These are phyloP conservation scores for barrel medic (Medicago truncatula) DNA, from an alignment of 306 rosid species.

Conservation along the genomic window MtrunA17r5.0-ANR NC_053043.1:44374501-44375000, in stretches of 20 bases:
- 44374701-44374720: neutral
- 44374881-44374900: neutral
- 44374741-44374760: neutral
- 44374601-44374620: neutral
- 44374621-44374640: neutral
- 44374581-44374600: neutral
- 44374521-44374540: neutral
- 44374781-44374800: neutral
- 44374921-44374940: neutral
- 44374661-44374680: neutral
- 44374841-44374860: too few relatives aligned
- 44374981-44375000: neutral
- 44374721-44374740: neutral
- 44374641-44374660: neutral
- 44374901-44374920: neutral
- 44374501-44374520: too few relatives aligned
- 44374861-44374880: neutral
- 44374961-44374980: neutral
- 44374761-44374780: neutral
- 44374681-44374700: neutral
- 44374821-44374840: too few relatives aligned
- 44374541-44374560: neutral
- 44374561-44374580: neutral
- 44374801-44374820: too few relatives aligned
- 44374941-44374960: neutral